These are phyloP conservation scores for Tulasnella calospora DNA, from an alignment of 768 basidiomycete species.

Conservation along the genomic window DNA sequence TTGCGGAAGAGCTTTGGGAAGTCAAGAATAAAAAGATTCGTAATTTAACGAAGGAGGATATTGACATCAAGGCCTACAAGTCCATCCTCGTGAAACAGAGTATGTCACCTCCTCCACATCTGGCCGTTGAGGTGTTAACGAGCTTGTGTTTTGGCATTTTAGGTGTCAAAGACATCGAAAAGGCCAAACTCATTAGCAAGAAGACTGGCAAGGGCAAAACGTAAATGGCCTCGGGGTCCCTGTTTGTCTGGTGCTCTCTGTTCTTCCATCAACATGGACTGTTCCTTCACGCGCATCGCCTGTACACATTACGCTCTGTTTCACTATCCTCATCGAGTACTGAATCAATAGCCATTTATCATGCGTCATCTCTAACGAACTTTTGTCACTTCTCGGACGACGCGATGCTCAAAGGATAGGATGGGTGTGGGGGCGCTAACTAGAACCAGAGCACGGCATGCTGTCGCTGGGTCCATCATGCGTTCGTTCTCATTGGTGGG, in stretches of 20 bases:
- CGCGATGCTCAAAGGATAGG: no score
- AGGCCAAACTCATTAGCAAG: constrained; percentile 90
- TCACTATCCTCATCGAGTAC: no score
- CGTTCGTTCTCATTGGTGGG: no score
- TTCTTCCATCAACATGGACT: background rate
- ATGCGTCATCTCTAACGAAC: background rate
- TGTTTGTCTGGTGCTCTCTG: background rate
- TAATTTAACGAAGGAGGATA: constrained; percentile 77
- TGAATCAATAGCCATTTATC: background rate
- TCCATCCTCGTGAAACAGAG: constrained; percentile 75
- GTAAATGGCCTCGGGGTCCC: background rate
- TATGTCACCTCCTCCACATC: constrained; percentile 38
- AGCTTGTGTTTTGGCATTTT: background rate
- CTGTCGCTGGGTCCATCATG: no score
- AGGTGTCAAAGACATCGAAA: constrained; percentile 85
- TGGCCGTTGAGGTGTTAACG: background rate
- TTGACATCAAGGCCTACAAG: constrained; percentile 93
- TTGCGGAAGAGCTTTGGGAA: constrained; percentile 99
- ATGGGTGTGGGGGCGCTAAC: no score
- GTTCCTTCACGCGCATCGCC: background rate
- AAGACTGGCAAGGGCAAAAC: constrained; percentile 39
- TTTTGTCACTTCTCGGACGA: background rate
- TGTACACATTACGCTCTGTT: no score
- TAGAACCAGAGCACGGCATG: no score
- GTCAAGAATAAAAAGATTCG: constrained; percentile 89